Evolutionary conservation across 352 stramenopile genomes (phyloP).

Genomic region (Phytophthora podocarpi): DNA sequence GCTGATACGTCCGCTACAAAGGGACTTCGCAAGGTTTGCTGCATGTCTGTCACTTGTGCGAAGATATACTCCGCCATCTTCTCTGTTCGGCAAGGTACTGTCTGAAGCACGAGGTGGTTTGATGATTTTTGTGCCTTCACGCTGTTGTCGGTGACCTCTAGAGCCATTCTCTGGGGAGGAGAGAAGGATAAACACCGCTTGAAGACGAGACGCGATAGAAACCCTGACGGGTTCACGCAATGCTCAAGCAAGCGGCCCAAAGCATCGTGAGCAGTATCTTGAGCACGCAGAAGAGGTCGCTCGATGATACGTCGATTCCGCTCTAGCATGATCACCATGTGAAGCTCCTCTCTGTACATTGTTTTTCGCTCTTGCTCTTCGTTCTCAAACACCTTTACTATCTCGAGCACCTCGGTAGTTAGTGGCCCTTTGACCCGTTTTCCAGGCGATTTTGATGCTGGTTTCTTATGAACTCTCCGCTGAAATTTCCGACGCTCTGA

Average conservation of each 20-base stretch:
- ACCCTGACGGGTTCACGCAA: constrained; percentile 54
- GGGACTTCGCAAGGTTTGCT: constrained; percentile 40
- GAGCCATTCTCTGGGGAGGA: constrained; percentile 45
- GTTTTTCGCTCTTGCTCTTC: constrained; percentile 53
- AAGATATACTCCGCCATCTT: constrained; percentile 43
- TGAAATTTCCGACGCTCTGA: constrained; percentile 2
- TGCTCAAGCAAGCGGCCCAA: constrained; percentile 56
- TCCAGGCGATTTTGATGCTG: not conserved
- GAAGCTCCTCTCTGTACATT: constrained; percentile 49
- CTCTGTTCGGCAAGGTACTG: constrained; percentile 49
- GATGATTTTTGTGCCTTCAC: not conserved
- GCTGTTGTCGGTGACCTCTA: constrained; percentile 16
- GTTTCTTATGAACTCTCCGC: constrained; percentile 23
- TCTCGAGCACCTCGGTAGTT: constrained; percentile 12
- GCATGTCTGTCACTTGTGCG: constrained; percentile 38
- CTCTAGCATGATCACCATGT: constrained; percentile 58
- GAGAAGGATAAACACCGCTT: constrained; percentile 46
- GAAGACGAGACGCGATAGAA: constrained; percentile 56
- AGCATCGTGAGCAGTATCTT: constrained; percentile 56
- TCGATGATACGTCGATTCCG: constrained; percentile 43
- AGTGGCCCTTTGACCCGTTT: constrained; percentile 9
- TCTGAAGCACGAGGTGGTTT: constrained; percentile 48
- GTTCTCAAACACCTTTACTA: constrained; percentile 46
- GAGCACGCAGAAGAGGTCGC: constrained; percentile 45
- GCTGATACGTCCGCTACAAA: constrained; percentile 43